These are phyloP conservation scores for Echium plantagineum DNA, from an alignment of 257 asterid species.

Conservation along the genomic window DNA sequence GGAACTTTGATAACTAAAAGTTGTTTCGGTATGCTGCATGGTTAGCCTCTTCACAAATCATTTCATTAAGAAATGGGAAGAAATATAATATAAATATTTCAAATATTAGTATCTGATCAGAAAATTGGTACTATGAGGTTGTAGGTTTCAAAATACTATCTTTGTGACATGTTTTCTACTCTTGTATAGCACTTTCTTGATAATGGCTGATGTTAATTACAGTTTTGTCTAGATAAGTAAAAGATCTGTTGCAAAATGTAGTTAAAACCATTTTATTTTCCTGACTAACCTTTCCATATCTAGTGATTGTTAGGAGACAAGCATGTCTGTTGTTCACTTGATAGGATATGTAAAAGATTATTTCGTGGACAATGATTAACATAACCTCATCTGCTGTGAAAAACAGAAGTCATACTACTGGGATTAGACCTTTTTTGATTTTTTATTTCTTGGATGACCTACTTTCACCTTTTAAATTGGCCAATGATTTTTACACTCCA, in stretches of 20 bases:
- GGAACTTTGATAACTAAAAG: not conserved
- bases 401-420: no score
- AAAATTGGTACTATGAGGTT: not conserved
- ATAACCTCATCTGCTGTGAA: not conserved
- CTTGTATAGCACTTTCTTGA: not conserved
- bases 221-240: not conserved
- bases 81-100: no score
- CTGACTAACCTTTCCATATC: not conserved
- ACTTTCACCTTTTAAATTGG: not conserved
- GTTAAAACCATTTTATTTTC: not conserved
- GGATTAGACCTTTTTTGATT: no score
- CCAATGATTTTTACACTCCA: no score
- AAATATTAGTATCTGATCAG: not conserved
- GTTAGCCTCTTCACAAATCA: not conserved
- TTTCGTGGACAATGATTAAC: no score
- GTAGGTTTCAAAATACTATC: no score
- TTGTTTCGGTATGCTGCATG: not conserved
- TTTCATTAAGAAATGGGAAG: not conserved
- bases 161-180: not conserved
- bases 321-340: no score
- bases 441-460: not conserved
- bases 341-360: no score
- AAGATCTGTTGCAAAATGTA: not conserved
- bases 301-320: not conserved
- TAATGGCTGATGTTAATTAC: not conserved